phyloP scores from a whole-genome alignment of 345 rosid species.

The Hypericum perforatum region DNA sequence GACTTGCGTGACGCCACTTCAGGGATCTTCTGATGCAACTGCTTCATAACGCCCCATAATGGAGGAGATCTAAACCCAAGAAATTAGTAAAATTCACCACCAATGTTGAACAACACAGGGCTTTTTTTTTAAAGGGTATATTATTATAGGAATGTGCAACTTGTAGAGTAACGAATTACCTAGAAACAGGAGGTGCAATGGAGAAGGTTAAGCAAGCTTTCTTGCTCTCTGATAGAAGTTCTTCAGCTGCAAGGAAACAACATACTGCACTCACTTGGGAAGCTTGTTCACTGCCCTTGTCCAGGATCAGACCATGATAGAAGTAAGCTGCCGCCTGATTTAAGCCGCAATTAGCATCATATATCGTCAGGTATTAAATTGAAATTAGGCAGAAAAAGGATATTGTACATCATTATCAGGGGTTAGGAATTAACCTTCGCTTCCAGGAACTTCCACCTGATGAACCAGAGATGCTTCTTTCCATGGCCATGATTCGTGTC shows the following conservation, averaged over 20 bases:
- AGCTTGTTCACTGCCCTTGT: slow-evolving; percentile 72
- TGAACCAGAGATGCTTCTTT: slow-evolving; percentile 70
- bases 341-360: neutral
- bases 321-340: slow-evolving; percentile 83
- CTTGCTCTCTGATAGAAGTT: slow-evolving; percentile 71
- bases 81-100: neutral
- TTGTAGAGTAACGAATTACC: slow-evolving; percentile 30
- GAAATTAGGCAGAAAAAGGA: slow-evolving; percentile 1
- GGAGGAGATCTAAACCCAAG: slow-evolving; percentile 57
- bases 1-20: slow-evolving; percentile 80
- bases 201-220: slow-evolving; percentile 77
- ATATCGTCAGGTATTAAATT: neutral
- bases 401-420: too few relatives aligned
- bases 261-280: slow-evolving; percentile 60
- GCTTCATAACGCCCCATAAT: slow-evolving; percentile 80
- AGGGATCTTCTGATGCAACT: slow-evolving; percentile 74
- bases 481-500: slow-evolving; percentile 34
- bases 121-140: too few relatives aligned
- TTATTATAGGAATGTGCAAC: too few relatives aligned
- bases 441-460: slow-evolving; percentile 88
- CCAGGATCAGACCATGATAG: slow-evolving; percentile 80
- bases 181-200: slow-evolving; percentile 63
- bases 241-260: slow-evolving; percentile 83
- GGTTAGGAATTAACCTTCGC: slow-evolving; percentile 50
- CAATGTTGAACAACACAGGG: too few relatives aligned